Percentiles rank a stretch among this genome's conserved stretches.
These are phyloP conservation scores for Scedosporium apiospermum DNA, from an alignment of 2,329 filamentous ascomycete genomes.

Conservation along the genomic window DNA sequence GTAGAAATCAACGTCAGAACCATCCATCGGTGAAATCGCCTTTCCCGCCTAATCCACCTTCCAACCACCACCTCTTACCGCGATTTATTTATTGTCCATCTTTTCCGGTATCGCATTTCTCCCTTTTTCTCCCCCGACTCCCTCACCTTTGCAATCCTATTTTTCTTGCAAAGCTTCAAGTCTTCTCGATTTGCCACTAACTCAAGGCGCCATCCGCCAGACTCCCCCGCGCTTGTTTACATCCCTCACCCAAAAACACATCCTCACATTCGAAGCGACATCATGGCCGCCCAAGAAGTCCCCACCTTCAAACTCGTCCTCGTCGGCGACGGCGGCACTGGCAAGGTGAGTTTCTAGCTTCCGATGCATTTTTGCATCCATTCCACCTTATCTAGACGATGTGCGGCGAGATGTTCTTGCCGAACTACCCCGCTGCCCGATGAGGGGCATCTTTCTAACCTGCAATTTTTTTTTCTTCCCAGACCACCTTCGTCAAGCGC, in stretches of 20 bases:
- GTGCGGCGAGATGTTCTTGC: neutral
- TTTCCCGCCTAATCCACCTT: constrained; percentile 5
- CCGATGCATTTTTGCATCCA: neutral
- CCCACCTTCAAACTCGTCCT: constrained; percentile 99
- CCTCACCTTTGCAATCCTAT: neutral
- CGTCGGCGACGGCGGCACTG: constrained; percentile 97
- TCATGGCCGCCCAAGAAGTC: constrained; percentile 29
- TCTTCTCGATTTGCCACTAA: constrained; percentile 12
- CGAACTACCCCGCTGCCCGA: constrained; percentile 6
- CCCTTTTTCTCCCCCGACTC: neutral
- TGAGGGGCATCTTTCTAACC: constrained; percentile 7
- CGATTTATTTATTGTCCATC: constrained; percentile 5
- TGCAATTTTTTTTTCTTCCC: constrained; percentile 10
- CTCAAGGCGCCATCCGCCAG: constrained; percentile 5
- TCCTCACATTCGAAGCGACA: constrained; percentile 7
- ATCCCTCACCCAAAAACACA: constrained; percentile 19
- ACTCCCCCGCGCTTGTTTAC: constrained; percentile 35
- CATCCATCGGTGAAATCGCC: neutral
- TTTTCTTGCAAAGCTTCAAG: constrained; percentile 19
- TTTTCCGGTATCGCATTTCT: neutral
- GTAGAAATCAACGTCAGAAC: constrained; percentile 6
- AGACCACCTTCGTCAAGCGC: constrained; percentile 99
- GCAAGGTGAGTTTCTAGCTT: constrained; percentile 58
- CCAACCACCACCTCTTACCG: constrained; percentile 2
- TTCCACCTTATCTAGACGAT: neutral